Percentiles rank a stretch among this genome's conserved stretches.
phyloP scores from a whole-genome alignment of 257 asterid genomes.

The Salvia rosmarinus region DNA sequence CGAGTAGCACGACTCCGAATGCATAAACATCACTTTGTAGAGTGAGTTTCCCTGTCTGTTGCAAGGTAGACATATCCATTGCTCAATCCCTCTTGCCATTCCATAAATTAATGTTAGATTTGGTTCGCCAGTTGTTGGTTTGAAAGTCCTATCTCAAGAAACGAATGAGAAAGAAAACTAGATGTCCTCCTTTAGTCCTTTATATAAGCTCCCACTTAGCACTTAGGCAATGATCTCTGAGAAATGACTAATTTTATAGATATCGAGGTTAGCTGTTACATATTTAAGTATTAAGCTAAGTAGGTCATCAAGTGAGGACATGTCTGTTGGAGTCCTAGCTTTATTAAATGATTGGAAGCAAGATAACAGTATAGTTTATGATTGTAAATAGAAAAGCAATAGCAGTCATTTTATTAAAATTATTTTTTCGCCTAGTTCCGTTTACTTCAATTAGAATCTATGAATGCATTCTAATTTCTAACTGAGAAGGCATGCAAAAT shows the following conservation, averaged over 20 bases:
- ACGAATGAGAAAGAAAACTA: conserved; percentile 4
- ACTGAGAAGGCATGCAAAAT: not conserved
- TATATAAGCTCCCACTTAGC: not conserved
- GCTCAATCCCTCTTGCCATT: conserved; percentile 45
- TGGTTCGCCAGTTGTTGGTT: conserved; percentile 2
- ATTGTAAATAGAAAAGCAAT: not conserved
- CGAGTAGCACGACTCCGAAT: conserved; percentile 93
- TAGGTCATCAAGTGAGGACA: not conserved
- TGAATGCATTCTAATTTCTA: not conserved
- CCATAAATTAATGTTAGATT: conserved; percentile 37
- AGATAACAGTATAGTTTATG: not conserved
- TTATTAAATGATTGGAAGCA: not conserved
- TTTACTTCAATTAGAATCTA: not conserved
- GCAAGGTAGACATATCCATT: conserved; percentile 47
- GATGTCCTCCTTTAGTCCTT: not conserved
- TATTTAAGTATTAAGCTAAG: not conserved
- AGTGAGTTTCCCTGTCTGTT: conserved; percentile 98
- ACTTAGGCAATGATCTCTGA: not conserved
- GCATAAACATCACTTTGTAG: conserved; percentile 97
- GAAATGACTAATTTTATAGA: not conserved
- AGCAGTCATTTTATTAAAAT: not conserved
- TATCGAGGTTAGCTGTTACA: not conserved
- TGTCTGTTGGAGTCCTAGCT: not conserved
- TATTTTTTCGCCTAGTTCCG: conserved; percentile 5
- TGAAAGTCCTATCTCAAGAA: conserved; percentile 24